phyloP scores from a whole-genome alignment of 768 basidiomycete species.

The Sutorius australiensis region DNA sequence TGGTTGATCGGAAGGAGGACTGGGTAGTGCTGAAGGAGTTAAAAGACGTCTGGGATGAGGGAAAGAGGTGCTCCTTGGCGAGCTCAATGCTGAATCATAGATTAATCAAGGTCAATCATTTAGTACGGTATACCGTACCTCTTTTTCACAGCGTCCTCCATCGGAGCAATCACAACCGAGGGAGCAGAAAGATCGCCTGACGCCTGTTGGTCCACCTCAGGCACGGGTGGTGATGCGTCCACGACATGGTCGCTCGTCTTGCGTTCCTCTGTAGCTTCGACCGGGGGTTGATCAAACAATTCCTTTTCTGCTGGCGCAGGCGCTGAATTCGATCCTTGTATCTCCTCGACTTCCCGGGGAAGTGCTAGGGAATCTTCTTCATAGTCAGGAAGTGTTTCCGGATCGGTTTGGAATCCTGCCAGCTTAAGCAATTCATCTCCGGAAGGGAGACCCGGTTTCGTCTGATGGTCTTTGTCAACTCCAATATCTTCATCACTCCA shows the following conservation, averaged over 20 bases:
- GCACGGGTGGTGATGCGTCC: background rate
- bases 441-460: conserved; percentile 22
- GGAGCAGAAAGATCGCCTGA: conserved; percentile 7
- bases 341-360: background rate
- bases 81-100: conserved; percentile 34
- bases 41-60: conserved; percentile 28
- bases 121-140: conserved; percentile 15
- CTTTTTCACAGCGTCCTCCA: conserved; percentile 24
- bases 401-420: conserved; percentile 44
- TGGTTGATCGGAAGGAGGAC: conserved; percentile 51
- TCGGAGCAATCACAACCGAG: background rate
- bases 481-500: conserved; percentile 20
- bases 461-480: conserved; percentile 7
- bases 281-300: background rate
- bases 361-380: conserved; percentile 42
- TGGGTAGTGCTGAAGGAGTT: conserved; percentile 18
- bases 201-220: conserved; percentile 10
- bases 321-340: conserved; percentile 5
- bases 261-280: background rate
- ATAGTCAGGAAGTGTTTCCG: conserved; percentile 50
- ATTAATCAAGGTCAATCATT: conserved; percentile 1
- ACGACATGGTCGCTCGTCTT: conserved; percentile 1
- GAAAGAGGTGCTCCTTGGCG: conserved; percentile 48
- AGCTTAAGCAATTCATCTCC: conserved; percentile 46
- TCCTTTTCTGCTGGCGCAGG: background rate